Evolutionary conservation across 495 filamentous ascomycete genomes (phyloP).

Genomic region (Aspergillus incahuasiensis): DNA sequence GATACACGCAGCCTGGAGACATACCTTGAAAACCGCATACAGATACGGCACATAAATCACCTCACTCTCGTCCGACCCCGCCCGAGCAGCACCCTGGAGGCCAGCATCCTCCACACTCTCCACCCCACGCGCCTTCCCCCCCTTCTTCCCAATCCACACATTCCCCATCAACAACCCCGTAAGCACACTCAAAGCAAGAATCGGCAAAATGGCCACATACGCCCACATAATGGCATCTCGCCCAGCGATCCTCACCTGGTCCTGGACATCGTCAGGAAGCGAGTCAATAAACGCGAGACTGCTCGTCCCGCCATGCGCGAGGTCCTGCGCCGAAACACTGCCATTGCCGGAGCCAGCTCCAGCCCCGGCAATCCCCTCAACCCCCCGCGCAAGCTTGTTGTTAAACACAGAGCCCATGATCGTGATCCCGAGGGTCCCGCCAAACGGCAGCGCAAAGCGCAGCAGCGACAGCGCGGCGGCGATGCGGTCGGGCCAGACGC

Average conservation of each 20-base stretch:
- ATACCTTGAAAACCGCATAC: conserved; percentile 21
- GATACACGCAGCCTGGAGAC: background rate
- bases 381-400: conserved; percentile 35
- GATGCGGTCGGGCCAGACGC: conserved; percentile 48
- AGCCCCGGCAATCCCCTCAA: conserved; percentile 1
- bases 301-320: conserved; percentile 4
- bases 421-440: conserved; percentile 53
- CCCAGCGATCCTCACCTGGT: conserved; percentile 23
- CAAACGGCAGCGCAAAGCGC: conserved; percentile 49
- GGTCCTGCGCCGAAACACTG: background rate
- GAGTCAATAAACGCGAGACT: conserved; percentile 18
- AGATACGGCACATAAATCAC: conserved; percentile 25
- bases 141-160: conserved; percentile 39
- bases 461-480: conserved; percentile 48
- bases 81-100: no score
- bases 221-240: conserved; percentile 51
- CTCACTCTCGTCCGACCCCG: conserved; percentile 15
- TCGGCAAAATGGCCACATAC: conserved; percentile 50
- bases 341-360: background rate
- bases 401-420: conserved; percentile 60
- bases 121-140: background rate
- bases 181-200: conserved; percentile 46
- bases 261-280: conserved; percentile 23
- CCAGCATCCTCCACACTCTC: background rate
- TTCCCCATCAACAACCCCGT: conserved; percentile 46